Base-by-base conservation (phyloP, 805 yeast species). In the Wickerhamiella australiensis region DNA sequence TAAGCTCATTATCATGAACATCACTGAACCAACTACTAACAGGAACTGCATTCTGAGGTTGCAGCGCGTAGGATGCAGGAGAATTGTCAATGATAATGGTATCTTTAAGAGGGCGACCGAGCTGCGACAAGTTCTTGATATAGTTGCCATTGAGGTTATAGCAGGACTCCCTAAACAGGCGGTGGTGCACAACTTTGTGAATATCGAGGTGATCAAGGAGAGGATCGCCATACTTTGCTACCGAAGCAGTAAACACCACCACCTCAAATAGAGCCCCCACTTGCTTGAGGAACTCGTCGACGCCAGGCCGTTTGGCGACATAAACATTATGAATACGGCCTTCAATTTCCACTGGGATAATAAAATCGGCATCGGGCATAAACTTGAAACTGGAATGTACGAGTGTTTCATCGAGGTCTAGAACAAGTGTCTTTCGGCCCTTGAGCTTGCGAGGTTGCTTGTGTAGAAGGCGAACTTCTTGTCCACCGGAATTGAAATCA, bases 11-110 rank as follows among this genome's bases (percentile, higher is more conserved):
- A 65, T 92, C 99, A 65, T 92, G 98, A 25, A 92, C 79, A 67
- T 92, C 99, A 57, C 95, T 85, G 72, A 92, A 92, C 99, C 99
- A 92, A 64, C 92, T 81, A 56, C 95, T 85, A 25, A 92, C 85
- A 21, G 99, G 99, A 25, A 92, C 82, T 7, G 97, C 94, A 68
- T 92, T 96, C 65, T 86, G 94, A 18, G 98, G 99, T 63, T 92
- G 97, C 72, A 92, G 85, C 50, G 90, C 80, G 66, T 92, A 92
- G n/a, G 96, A 85, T 2, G 97, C 95, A 1, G 99, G 97, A 2
- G 97, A 88, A 66, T 92, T 92, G 69, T 92, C 99, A 56, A 92
- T 79, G 56, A 92, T 92, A 51, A 92, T 87, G 41, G 83, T 71
- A 56, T 87, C 94, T 50, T 75, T 68, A 54, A 92, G 70, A 2